Evolutionary conservation across 106 monocot species (phyloP).

Genomic region (Hemerocallis citrina): DNA sequence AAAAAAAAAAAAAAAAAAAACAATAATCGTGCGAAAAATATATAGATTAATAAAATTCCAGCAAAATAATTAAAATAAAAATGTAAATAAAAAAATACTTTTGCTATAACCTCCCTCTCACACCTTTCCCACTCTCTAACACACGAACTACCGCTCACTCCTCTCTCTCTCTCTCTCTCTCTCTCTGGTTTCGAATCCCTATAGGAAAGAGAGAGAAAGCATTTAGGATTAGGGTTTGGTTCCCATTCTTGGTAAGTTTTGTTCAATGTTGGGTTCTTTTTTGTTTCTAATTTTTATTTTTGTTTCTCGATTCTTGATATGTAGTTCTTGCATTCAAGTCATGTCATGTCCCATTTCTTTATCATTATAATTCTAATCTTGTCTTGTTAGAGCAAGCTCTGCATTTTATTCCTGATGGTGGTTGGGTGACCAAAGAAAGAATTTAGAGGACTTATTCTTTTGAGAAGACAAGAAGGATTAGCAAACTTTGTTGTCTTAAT

Average conservation of each 20-base stretch:
- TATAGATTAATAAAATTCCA: too few relatives aligned
- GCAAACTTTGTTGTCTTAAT: too few relatives aligned
- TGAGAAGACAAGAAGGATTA: neutral
- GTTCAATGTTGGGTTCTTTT: neutral
- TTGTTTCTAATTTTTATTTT: neutral
- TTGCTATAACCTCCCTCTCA: too few relatives aligned
- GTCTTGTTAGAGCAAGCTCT: neutral
- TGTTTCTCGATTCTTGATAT: neutral
- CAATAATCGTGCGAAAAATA: too few relatives aligned
- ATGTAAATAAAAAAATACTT: too few relatives aligned
- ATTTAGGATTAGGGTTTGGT: neutral
- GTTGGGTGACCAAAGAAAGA: neutral
- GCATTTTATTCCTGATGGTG: neutral
- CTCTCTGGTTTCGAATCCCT: neutral
- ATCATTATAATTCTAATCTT: neutral
- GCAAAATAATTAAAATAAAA: too few relatives aligned
- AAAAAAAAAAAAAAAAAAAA: too few relatives aligned
- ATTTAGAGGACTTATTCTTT: neutral
- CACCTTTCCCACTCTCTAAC: too few relatives aligned
- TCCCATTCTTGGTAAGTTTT: neutral
- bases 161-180: conserved; percentile 1
- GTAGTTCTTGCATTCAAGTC: neutral
- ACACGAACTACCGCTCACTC: neutral
- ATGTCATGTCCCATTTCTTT: neutral
- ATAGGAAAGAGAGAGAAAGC: neutral